Conservation (phyloP, 176 grass and related monocot genomes). For the Musa beccarii region DNA sequence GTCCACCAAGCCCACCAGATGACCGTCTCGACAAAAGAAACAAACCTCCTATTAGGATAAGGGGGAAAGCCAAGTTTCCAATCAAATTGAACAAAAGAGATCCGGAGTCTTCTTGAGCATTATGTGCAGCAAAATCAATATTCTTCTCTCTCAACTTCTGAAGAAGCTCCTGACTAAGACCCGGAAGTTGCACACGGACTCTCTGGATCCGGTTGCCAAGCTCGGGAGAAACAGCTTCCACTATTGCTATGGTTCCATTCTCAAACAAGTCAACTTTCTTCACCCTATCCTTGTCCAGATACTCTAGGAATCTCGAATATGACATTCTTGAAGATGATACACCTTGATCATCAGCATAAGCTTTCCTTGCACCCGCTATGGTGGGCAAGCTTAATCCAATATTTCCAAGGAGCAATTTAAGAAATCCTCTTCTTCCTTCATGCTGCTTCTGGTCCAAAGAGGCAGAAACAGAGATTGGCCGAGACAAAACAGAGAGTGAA, state of each 20-base stretch:
- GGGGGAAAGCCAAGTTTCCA: constrained; percentile 85
- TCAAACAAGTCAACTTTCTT: constrained; percentile 91
- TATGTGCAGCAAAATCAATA: constrained; percentile 91
- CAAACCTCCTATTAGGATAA: constrained; percentile 88
- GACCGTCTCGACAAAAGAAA: constrained; percentile 84
- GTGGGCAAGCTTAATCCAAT: constrained; percentile 53
- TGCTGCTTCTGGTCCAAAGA: constrained; percentile 53
- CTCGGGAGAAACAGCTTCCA: constrained; percentile 91
- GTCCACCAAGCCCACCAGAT: constrained; percentile 78
- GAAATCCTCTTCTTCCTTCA: constrained; percentile 61
- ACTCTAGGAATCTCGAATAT: constrained; percentile 91
- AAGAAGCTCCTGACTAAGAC: constrained; percentile 90
- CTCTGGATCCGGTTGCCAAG: constrained; percentile 82
- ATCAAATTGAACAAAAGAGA: constrained; percentile 86
- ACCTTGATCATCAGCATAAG: constrained; percentile 74
- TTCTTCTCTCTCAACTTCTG: constrained; percentile 95
- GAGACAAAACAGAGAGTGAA: constrained; percentile 28
- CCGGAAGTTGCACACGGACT: constrained; percentile 87
- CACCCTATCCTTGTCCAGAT: constrained; percentile 93
- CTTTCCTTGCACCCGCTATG: constrained; percentile 45
- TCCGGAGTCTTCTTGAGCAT: constrained; percentile 89
- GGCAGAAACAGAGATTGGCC: constrained; percentile 45
- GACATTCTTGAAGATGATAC: constrained; percentile 98
- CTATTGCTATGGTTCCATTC: constrained; percentile 86
- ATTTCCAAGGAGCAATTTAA: constrained; percentile 77